phyloP scores from a whole-genome alignment of 768 basidiomycete genomes.

The Mrakia frigida region DNA sequence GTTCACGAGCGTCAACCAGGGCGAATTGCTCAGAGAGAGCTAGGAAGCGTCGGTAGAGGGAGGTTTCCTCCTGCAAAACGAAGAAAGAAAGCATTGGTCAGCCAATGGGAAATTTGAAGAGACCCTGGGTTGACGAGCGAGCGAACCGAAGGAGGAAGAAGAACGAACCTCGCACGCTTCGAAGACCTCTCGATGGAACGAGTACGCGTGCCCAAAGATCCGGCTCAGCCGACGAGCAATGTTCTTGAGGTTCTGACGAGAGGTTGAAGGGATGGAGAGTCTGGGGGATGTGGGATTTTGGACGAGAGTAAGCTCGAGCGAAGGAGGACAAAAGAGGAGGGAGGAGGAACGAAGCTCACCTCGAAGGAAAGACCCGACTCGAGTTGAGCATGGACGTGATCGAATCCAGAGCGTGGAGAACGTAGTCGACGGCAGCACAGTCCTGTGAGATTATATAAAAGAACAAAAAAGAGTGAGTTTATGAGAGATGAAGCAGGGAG shows the following conservation, averaged over 20 bases:
- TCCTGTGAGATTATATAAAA: constrained; percentile 52
- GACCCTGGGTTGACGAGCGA: background rate
- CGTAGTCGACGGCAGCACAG: constrained; percentile 96
- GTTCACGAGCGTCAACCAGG: constrained; percentile 63
- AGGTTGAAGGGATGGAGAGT: constrained; percentile 71
- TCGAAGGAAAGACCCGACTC: constrained; percentile 81
- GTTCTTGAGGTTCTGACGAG: constrained; percentile 80
- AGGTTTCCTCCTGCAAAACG: constrained; percentile 61
- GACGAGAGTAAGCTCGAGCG: constrained; percentile 28
- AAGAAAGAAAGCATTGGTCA: background rate
- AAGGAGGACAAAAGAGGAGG: constrained; percentile 20
- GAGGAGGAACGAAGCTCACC: constrained; percentile 50
- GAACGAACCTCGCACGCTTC: constrained; percentile 65
- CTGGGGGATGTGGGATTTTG: constrained; percentile 47
- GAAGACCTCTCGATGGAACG: constrained; percentile 86
- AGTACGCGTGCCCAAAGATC: constrained; percentile 95
- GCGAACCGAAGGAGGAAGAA: background rate
- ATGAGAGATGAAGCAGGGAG: background rate
- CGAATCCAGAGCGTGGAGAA: constrained; percentile 76
- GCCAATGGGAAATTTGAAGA: background rate
- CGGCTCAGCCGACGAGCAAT: constrained; percentile 85
- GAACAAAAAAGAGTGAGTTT: background rate
- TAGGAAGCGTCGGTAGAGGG: constrained; percentile 82
- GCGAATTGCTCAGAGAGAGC: constrained; percentile 73
- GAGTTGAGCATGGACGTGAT: constrained; percentile 88